Evolutionary conservation across 2,329 filamentous ascomycete species (phyloP).

Genomic region (Colletotrichum lini): DNA sequence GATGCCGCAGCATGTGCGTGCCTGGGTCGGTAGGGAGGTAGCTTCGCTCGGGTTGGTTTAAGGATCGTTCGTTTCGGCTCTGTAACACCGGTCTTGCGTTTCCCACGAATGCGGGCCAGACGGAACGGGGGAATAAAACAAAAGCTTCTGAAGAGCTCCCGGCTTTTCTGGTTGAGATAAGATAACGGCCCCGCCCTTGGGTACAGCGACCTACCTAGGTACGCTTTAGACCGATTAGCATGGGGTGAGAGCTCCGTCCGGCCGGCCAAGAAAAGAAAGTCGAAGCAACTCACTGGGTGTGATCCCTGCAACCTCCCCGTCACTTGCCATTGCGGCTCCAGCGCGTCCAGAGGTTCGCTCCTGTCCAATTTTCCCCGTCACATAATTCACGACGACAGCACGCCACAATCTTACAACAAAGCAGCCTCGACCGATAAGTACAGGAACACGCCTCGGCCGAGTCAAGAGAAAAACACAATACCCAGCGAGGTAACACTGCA

Average conservation of each 20-base stretch:
- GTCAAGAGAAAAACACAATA: not conserved
- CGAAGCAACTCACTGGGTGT: constrained; percentile 27
- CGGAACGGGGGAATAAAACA: not conserved
- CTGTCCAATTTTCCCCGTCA: not conserved
- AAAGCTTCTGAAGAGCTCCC: constrained; percentile 16
- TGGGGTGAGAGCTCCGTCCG: constrained; percentile 2
- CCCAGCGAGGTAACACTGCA: not conserved
- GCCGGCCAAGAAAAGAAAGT: constrained; percentile 3
- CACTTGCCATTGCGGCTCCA: not conserved
- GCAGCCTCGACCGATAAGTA: not conserved
- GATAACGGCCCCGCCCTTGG: constrained; percentile 15
- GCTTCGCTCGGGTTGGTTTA: not conserved
- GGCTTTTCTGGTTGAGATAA: constrained; percentile 27
- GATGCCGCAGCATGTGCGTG: constrained; percentile 17
- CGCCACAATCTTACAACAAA: not conserved
- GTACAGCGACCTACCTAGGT: not conserved
- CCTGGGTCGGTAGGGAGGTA: not conserved
- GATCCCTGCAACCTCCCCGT: constrained; percentile 20
- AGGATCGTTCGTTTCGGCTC: not conserved
- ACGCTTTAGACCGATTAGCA: not conserved
- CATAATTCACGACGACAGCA: not conserved
- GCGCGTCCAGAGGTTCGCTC: not conserved
- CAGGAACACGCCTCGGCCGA: not conserved
- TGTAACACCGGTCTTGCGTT: not conserved
- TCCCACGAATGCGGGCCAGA: not conserved